Base-by-base conservation (phyloP, 2,329 filamentous ascomycete species). In the Colletotrichum sp. region DNA sequence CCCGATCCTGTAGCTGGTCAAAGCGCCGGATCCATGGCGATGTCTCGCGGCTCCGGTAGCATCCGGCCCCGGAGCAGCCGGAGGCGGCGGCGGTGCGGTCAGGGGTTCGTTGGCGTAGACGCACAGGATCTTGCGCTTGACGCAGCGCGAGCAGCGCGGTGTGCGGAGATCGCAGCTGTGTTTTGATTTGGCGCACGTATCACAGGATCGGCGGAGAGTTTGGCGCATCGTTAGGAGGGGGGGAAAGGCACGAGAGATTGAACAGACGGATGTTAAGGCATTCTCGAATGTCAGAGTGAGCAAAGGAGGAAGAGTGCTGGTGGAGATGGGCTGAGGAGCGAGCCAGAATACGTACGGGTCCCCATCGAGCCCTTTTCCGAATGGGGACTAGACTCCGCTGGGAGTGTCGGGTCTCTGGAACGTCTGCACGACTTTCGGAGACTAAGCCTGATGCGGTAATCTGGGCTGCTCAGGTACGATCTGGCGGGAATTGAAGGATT, bases 151-250 rank as follows among this genome's bases (percentile, higher is more conserved):
- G 81, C 90, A 92, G 67, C 83, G 85, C 6, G 90, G 90, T 2
- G 85, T 89, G 34, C 84, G 84, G 22, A 92, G 86, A 79, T 92
- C 89, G 81, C 90, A 92, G 75, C 88, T 87, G 77, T 89, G 86
- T 79, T 92, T 92, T 6, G 88, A 85, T 79, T 86, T 90, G 57
- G 89, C 90, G 79, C 90, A 92, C 18, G 89, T 86, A 78, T 85
- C 84, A 82, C 90, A 92, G 10, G 90, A 91, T 78, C 90, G 83
- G 59, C 90, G 89, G 72, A 92, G 89, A n/a, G 89, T 90, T 77
- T 83, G 84, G 80, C 87, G 89, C 90, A 92, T 92, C 74, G 76
- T 28, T 36, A 22, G 9, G n/a, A 62, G 4, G n/a, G 9, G 57
- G 57, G 57, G 28, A 12, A 48, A 52, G 44, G n/a, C 44, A 52